Base-by-base conservation (phyloP, 2,329 filamentous ascomycete species). In the Aspergillus ustus region DNA sequence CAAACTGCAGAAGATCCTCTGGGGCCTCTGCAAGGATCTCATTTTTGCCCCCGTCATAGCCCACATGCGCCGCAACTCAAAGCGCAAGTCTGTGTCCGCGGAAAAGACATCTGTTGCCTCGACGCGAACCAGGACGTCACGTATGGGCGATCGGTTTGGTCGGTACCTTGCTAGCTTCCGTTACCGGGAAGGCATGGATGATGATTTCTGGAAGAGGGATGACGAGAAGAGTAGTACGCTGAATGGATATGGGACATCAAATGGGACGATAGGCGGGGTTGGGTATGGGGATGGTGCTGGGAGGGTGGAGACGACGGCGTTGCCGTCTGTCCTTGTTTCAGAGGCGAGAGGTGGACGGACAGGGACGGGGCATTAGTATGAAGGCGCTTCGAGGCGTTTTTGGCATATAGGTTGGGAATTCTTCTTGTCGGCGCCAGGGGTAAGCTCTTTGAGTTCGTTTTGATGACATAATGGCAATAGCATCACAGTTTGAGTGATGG, bases 121-220 rank as follows among this genome's bases (percentile, higher is more conserved):
- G 6, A 52, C 34, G 2, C 62, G 65, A 5, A 57, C 67, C 1
- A 68, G 72, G 25, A 67, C 67, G 29, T 72, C 70, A 1, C 53
- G 31, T 1, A 60, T 69, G 56, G 64, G 67, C 8, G 66, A 66
- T 20, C 65, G 69, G 0, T 66, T 74, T 11, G 62, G 70, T 48
- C 60, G 69, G n/a, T 74, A 74, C 51, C 64, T 73, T 5, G 67
- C 67, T 0, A 68, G 67, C 28, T 63, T 64, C 29, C 58, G 64
- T 7, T 55, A 65, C 29, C 63, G 64, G 19, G 65, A 60, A 28
- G 63, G 70, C 13, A 53, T 67, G 22, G 71, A 73, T 28, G 71
- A 74, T 3, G 73, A 75, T 61, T 73, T 75, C 51, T 75, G 73
- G 73, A 65, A 69, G 25, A 59, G 67, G 31, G 69, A 75, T 54